These are phyloP conservation scores for Fusarium neocosmosporiellum DNA, from an alignment of 2,329 filamentous ascomycete species.

Conservation along the genomic window DNA sequence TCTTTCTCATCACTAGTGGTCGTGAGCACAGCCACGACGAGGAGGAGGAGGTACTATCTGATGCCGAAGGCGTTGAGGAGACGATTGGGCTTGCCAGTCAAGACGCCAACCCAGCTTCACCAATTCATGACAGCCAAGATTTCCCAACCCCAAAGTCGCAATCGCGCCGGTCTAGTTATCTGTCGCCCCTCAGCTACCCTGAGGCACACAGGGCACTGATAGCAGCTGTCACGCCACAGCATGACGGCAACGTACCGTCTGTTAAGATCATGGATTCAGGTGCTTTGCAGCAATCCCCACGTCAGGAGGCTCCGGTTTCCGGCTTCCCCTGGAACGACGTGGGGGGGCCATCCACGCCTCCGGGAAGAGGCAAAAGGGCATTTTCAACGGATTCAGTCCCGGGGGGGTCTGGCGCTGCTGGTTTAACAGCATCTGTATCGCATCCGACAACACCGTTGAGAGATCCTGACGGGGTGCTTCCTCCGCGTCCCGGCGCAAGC, in stretches of 20 bases:
- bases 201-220: conserved; percentile 50
- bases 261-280: conserved; percentile 48
- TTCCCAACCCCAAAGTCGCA: conserved; percentile 40
- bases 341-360: conserved; percentile 44
- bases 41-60: conserved; percentile 61
- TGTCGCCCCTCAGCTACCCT: conserved; percentile 59
- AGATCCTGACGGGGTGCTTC: conserved; percentile 45
- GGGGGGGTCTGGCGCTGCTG: conserved; percentile 26
- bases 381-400: conserved; percentile 52
- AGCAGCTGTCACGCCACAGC: conserved; percentile 45
- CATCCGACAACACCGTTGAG: conserved; percentile 48
- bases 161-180: conserved; percentile 62
- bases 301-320: conserved; percentile 54
- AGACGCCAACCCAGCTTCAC: conserved; percentile 41
- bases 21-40: conserved; percentile 69
- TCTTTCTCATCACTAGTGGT: conserved; percentile 96
- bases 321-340: conserved; percentile 58
- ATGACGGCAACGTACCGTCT: conserved; percentile 51
- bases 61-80: conserved; percentile 71
- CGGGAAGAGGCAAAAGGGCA: conserved; percentile 51
- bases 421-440: conserved; percentile 41
- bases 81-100: conserved; percentile 70
- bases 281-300: conserved; percentile 47
- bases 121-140: conserved; percentile 34
- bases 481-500: conserved; percentile 44